Evolutionary conservation across 257 asterid genomes (phyloP).

Genomic region (Solanum chiquidenum): DNA sequence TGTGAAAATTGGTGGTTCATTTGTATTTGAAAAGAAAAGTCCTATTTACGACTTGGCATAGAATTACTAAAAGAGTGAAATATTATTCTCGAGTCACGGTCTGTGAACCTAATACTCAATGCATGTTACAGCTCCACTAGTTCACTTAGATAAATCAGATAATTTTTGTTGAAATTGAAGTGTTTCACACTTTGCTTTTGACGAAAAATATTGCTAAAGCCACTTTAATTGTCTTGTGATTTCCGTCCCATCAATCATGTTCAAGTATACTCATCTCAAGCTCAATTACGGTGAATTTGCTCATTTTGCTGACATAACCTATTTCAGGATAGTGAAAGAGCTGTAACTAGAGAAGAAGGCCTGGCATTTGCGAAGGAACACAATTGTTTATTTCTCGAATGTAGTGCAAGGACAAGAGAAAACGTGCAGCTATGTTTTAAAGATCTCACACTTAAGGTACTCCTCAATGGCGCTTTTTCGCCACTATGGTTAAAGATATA

Average conservation of each 20-base stretch:
- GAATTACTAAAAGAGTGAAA: background rate
- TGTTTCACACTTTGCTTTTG: background rate
- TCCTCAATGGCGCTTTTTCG: background rate
- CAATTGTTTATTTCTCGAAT: conserved; percentile 54
- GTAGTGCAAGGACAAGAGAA: conserved; percentile 77
- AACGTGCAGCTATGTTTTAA: conserved; percentile 66
- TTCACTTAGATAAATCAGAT: background rate
- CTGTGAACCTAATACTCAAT: background rate
- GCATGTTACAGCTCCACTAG: background rate
- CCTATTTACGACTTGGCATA: background rate
- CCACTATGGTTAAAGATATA: background rate
- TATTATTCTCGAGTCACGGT: background rate
- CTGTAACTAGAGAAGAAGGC: conserved; percentile 69
- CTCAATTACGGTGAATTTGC: background rate
- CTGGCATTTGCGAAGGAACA: conserved; percentile 56
- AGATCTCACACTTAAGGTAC: conserved; percentile 68
- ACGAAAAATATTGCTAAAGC: background rate
- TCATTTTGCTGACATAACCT: background rate
- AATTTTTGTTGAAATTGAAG: background rate
- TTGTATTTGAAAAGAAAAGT: background rate
- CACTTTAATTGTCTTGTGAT: background rate
- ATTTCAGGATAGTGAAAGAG: conserved; percentile 73
- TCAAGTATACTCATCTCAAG: background rate
- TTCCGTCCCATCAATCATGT: background rate
- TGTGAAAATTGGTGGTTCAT: background rate